Evolutionary conservation across 108 stramenopile genomes (phyloP).

Genomic region (Nannochloropsis salina): DNA sequence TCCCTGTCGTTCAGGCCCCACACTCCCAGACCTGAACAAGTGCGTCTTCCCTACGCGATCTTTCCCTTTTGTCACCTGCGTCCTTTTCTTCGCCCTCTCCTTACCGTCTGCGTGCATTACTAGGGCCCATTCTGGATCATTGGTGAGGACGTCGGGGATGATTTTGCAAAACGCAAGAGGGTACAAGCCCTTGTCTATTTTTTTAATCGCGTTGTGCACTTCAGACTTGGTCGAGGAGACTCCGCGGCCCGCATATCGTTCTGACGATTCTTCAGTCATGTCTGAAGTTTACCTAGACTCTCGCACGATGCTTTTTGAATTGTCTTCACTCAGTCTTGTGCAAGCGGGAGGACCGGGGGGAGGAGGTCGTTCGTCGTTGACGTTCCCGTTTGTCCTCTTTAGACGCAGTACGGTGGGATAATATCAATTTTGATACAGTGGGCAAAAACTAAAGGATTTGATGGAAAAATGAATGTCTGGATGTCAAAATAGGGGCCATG

Average conservation of each 20-base stretch:
- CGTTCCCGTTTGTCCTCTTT: too few relatives aligned
- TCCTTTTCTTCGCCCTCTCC: background rate
- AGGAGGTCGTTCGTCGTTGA: too few relatives aligned
- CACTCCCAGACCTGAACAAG: too few relatives aligned
- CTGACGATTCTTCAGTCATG: slow-evolving; percentile 18
- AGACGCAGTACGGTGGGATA: too few relatives aligned
- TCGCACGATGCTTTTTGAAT: too few relatives aligned
- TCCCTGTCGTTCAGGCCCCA: too few relatives aligned
- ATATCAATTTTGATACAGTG: too few relatives aligned
- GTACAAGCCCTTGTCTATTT: slow-evolving; percentile 32
- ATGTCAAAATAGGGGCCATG: too few relatives aligned
- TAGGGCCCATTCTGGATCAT: slow-evolving; percentile 21
- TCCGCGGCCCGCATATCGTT: slow-evolving; percentile 30
- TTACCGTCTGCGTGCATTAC: slow-evolving; percentile 38
- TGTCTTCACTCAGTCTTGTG: too few relatives aligned
- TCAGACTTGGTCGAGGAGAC: slow-evolving; percentile 34
- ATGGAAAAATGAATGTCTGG: too few relatives aligned
- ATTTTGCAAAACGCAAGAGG: slow-evolving; percentile 38
- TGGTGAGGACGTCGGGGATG: slow-evolving; percentile 30
- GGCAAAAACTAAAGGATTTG: too few relatives aligned
- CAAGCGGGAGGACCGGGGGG: too few relatives aligned
- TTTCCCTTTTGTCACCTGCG: background rate
- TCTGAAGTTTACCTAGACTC: background rate
- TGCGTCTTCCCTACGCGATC: background rate
- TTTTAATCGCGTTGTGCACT: slow-evolving; percentile 33